phyloP scores from a whole-genome alignment of 1,284 basidiomycete species.

The Cyathus olla region DNA sequence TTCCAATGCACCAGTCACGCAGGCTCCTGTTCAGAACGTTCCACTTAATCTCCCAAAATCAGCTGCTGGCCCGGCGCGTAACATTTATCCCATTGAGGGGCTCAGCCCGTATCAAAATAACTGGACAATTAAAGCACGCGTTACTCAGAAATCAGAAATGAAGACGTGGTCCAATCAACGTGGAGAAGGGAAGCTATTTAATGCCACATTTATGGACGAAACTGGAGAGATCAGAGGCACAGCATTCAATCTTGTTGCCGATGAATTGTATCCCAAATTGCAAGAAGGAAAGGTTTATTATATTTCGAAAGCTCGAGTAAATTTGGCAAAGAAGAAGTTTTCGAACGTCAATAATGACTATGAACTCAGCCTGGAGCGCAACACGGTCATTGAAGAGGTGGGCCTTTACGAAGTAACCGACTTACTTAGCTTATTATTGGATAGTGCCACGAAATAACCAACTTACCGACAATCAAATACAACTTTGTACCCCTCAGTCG shows the following conservation, averaged over 20 bases:
- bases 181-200: constrained; percentile 98
- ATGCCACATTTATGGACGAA: constrained; percentile 94
- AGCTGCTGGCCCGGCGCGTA: constrained; percentile 31
- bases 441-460: constrained; percentile 82
- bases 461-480: constrained; percentile 87
- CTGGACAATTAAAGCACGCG: constrained; percentile 98
- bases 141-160: constrained; percentile 92
- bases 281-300: constrained; percentile 96
- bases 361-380: constrained; percentile 89
- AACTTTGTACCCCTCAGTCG: constrained; percentile 81
- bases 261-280: constrained; percentile 86
- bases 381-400: constrained; percentile 88
- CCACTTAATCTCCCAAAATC: constrained; percentile 28
- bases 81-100: constrained; percentile 89
- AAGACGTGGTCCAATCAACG: constrained; percentile 90
- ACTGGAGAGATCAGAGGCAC: constrained; percentile 94
- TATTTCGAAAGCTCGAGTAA: constrained; percentile 91
- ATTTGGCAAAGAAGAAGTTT: constrained; percentile 98
- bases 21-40: constrained; percentile 24
- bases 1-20: constrained; percentile 18
- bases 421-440: neutral
- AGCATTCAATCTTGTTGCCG: constrained; percentile 91
- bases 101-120: constrained; percentile 98
- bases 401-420: constrained; percentile 9
- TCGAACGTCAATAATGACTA: constrained; percentile 94